Base-by-base conservation (phyloP, 257 asterid genomes). In the Nicotiana noctiflora region DNA sequence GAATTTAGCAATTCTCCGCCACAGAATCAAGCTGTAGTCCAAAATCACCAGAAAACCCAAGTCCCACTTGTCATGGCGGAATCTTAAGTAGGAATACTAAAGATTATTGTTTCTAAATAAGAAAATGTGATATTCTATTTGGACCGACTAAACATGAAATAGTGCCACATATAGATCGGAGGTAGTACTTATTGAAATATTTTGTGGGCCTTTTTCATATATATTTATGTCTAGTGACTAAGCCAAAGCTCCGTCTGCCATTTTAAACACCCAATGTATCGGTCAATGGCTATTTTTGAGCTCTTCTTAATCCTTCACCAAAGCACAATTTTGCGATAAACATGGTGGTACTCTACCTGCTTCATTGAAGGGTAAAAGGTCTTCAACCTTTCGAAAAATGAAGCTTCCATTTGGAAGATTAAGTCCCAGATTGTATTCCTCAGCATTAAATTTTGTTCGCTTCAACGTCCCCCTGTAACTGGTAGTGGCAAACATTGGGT, bases 361-460 rank as follows among this genome's bases (percentile, higher is more conserved):
- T 77, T 19, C 82, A 78, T 60, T 46, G 57, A 81, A 80, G 63
- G 77, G 90, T 14, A 91, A 64, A 61, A 93, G 93, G 64, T 90
- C 94, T 59, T 90, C 91, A 10, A 95, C 94, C 76, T 82, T 86
- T 14, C 81, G 87, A 75, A 90, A 86, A 29, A 67, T 81, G 61
- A 93, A 90, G 75, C 81, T 82, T 40, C 83, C 56, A 82, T 88
- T 90, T 27, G 95, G 94, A 81, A 88, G 90, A 86, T 91, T 79
- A 61, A 93, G 93, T 49, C 89, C 90, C 37, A 80, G 1, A 13
- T 64, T 67, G 82, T 87, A 87, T 70, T 87, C 90, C 27, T 84
- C 21, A 37, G 89, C 89, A 23, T 79, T 86, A 63, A 89, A 91
- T 31, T 86, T 85, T 1, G 76, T 84, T 81, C 62, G 89, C 55